Percentiles rank a stretch among this genome's conserved stretches.
phyloP scores from a whole-genome alignment of 371 early-diverging fungal genomes.

The Rhizoclosmatium hyalinum region DNA sequence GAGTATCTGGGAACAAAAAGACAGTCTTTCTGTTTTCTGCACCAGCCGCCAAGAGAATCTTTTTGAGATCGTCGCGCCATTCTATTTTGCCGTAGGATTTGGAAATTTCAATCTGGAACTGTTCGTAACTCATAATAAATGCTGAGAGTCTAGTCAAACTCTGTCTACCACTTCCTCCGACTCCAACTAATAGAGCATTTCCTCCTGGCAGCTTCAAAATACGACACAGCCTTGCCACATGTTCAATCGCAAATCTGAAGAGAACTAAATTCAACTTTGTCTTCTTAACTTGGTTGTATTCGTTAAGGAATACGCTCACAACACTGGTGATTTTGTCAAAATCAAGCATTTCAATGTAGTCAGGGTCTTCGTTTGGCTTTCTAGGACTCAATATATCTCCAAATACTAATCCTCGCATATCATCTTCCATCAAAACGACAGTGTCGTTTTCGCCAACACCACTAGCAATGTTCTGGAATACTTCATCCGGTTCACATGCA shows the following conservation, averaged over 20 bases:
- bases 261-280: slow-evolving; percentile 61
- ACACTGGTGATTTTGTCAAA: slow-evolving; percentile 52
- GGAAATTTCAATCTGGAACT: slow-evolving; percentile 64
- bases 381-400: slow-evolving; percentile 53
- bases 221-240: slow-evolving; percentile 58
- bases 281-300: slow-evolving; percentile 66
- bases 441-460: slow-evolving; percentile 46
- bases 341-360: slow-evolving; percentile 54
- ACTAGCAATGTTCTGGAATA: slow-evolving; percentile 52
- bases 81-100: slow-evolving; percentile 57
- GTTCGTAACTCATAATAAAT: slow-evolving; percentile 58
- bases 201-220: slow-evolving; percentile 62
- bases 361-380: slow-evolving; percentile 42
- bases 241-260: slow-evolving; percentile 67
- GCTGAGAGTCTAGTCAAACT: slow-evolving; percentile 56
- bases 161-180: slow-evolving; percentile 65
- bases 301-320: slow-evolving; percentile 45
- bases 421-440: slow-evolving; percentile 50
- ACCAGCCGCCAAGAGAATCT: slow-evolving; percentile 54
- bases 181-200: slow-evolving; percentile 63
- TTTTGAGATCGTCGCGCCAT: slow-evolving; percentile 65
- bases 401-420: slow-evolving; percentile 56
- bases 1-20: slow-evolving; percentile 62
- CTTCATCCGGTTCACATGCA: slow-evolving; percentile 46
- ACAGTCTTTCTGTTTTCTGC: slow-evolving; percentile 56